A percentile compares a stretch with the other conserved stretches of the same genome.
phyloP scores from a whole-genome alignment of 768 basidiomycete genomes.

The Zangia roseola region DNA sequence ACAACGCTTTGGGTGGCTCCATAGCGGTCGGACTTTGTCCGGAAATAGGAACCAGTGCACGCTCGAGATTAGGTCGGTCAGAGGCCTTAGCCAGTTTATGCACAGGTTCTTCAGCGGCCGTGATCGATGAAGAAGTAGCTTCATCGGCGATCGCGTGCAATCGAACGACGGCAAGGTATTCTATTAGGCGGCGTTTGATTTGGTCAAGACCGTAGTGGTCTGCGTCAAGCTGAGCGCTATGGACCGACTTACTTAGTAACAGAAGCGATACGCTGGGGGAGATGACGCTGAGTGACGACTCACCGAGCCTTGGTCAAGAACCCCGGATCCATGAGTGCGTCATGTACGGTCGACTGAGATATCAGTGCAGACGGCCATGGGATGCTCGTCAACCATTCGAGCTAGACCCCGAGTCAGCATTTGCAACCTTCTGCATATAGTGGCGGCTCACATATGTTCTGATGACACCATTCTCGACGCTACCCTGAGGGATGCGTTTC shows the following conservation, averaged over 20 bases:
- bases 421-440: not conserved
- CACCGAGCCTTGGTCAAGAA: slow-evolving; percentile 69
- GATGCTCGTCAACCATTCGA: slow-evolving; percentile 85
- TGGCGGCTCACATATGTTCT: slow-evolving; percentile 64
- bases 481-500: slow-evolving; percentile 84
- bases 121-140: slow-evolving; percentile 1
- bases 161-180: slow-evolving; percentile 87
- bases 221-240: slow-evolving; percentile 67
- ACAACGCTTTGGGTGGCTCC: slow-evolving; percentile 3
- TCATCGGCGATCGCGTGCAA: slow-evolving; percentile 38
- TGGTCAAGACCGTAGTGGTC: slow-evolving; percentile 93
- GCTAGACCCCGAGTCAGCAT: slow-evolving; percentile 32
- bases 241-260: not conserved
- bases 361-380: slow-evolving; percentile 67
- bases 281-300: not conserved
- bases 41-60: slow-evolving; percentile 18
- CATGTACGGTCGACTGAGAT: slow-evolving; percentile 25
- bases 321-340: slow-evolving; percentile 46
- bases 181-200: slow-evolving; percentile 88
- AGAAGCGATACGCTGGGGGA: no score
- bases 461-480: slow-evolving; percentile 89
- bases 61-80: slow-evolving; percentile 19
- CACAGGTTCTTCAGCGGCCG: slow-evolving; percentile 7
- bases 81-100: slow-evolving; percentile 21
- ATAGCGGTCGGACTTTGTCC: slow-evolving; percentile 7